Conservation (phyloP, 352 stramenopile species). For the Globisporangium perplexum region DNA sequence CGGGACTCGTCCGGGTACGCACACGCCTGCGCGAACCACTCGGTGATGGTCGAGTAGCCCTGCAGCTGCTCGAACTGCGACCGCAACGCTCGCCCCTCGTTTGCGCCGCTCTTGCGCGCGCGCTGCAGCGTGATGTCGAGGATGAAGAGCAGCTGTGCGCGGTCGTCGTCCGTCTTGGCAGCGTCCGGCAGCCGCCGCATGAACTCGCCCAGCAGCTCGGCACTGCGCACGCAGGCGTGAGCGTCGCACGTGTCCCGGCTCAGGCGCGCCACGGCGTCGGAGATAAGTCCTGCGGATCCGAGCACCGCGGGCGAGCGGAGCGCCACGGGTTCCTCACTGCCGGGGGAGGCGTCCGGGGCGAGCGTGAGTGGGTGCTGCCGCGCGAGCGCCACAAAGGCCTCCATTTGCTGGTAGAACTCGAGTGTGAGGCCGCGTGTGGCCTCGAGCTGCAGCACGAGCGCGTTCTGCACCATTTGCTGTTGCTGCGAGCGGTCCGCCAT, state of each 20-base stretch:
- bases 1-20: slow-evolving; percentile 43
- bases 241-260: slow-evolving; percentile 33
- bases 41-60: slow-evolving; percentile 48
- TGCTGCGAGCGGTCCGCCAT: slow-evolving; percentile 4
- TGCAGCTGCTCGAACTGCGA: slow-evolving; percentile 47
- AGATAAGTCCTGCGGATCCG: slow-evolving; percentile 31
- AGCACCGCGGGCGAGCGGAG: slow-evolving; percentile 18
- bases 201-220: slow-evolving; percentile 33
- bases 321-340: slow-evolving; percentile 19
- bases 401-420: slow-evolving; percentile 64
- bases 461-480: slow-evolving; percentile 38
- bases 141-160: slow-evolving; percentile 49
- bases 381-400: slow-evolving; percentile 56
- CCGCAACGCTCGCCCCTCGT: slow-evolving; percentile 17
- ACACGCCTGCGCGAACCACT: slow-evolving; percentile 50
- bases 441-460: slow-evolving; percentile 57
- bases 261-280: slow-evolving; percentile 29
- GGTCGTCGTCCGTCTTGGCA: slow-evolving; percentile 44
- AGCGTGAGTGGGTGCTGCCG: slow-evolving; percentile 39
- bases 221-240: slow-evolving; percentile 27
- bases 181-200: slow-evolving; percentile 23
- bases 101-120: slow-evolving; percentile 2
- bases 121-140: slow-evolving; percentile 41
- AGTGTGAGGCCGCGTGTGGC: slow-evolving; percentile 30
- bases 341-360: slow-evolving; percentile 9